Conservation (phyloP, 192 early-diverging fungal species). For the Fimicolochytrium jonesii region DNA sequence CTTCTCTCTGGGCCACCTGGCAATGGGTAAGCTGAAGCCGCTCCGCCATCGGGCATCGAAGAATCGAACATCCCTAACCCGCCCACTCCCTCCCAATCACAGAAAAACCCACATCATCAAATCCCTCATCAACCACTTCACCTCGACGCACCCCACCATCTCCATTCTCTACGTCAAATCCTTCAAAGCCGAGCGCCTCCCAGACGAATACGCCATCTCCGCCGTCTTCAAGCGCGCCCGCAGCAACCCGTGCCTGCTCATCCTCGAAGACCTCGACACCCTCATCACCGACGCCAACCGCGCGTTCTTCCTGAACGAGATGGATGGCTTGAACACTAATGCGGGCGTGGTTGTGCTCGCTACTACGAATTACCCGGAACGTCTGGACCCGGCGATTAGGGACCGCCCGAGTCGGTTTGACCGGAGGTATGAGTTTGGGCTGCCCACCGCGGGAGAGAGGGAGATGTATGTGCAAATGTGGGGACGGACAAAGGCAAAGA, state of each 20-base stretch:
- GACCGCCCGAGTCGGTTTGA: conserved; percentile 6
- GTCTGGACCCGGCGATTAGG: neutral
- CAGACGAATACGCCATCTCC: neutral
- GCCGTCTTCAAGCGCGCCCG: neutral
- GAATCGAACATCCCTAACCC: no score
- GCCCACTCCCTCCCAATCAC: no score
- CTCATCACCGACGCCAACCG: conserved; percentile 1
- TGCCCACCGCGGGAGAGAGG: neutral
- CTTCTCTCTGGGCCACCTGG: neutral
- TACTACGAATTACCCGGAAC: neutral
- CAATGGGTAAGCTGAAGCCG: no score
- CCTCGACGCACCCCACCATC: neutral
- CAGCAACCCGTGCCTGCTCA: neutral
- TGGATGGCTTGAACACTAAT: neutral
- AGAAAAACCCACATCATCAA: neutral
- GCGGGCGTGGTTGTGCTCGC: neutral
- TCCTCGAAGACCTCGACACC: conserved; percentile 1
- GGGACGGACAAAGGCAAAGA: neutral
- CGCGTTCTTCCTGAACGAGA: conserved; percentile 1
- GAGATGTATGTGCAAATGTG: neutral
- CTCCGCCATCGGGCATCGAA: no score
- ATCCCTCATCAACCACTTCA: neutral
- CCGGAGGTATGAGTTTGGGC: neutral
- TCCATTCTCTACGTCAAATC: neutral
- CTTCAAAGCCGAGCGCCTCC: neutral